Conservation (phyloP, 495 filamentous ascomycete genomes). For the Podospora conica region DNA sequence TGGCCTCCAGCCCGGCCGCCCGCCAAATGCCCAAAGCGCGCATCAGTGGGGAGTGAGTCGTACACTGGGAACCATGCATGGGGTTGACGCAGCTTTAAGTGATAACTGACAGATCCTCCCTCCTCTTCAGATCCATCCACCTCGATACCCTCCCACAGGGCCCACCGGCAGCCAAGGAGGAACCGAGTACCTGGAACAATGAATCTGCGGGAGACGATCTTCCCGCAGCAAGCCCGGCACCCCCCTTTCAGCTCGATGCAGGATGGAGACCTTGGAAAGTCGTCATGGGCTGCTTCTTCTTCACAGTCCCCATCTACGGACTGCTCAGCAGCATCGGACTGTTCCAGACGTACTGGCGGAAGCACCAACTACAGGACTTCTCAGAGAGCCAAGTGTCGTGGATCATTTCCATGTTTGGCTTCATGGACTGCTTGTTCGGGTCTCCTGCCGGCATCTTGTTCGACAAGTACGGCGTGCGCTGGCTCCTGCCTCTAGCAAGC, state of each 20-base stretch:
- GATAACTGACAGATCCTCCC: conserved; percentile 19
- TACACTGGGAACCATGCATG: conserved; percentile 5
- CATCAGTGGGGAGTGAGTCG: conserved; percentile 5
- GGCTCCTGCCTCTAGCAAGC: conserved; percentile 18
- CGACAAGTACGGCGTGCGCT: conserved; percentile 16
- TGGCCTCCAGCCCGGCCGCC: neutral
- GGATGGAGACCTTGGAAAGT: conserved; percentile 23
- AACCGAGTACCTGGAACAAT: conserved; percentile 14
- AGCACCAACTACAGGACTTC: conserved; percentile 14
- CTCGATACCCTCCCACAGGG: conserved; percentile 1
- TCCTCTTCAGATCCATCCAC: conserved; percentile 3
- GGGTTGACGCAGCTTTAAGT: neutral
- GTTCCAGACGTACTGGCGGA: conserved; percentile 26
- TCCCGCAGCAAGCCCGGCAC: neutral
- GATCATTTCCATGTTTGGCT: conserved; percentile 30
- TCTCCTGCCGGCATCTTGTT: conserved; percentile 18
- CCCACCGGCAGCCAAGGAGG: conserved; percentile 1
- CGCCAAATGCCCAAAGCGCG: neutral
- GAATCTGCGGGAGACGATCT: neutral
- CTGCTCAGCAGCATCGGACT: conserved; percentile 27
- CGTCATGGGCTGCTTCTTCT: conserved; percentile 22
- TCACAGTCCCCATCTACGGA: conserved; percentile 24
- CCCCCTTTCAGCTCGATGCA: conserved; percentile 2
- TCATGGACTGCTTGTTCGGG: conserved; percentile 22
- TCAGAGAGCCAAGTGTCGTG: conserved; percentile 21